Percentiles rank a stretch among this genome's conserved stretches.
Conservation (phyloP, 768 basidiomycete genomes). For the Leccinum incarnatum region DNA sequence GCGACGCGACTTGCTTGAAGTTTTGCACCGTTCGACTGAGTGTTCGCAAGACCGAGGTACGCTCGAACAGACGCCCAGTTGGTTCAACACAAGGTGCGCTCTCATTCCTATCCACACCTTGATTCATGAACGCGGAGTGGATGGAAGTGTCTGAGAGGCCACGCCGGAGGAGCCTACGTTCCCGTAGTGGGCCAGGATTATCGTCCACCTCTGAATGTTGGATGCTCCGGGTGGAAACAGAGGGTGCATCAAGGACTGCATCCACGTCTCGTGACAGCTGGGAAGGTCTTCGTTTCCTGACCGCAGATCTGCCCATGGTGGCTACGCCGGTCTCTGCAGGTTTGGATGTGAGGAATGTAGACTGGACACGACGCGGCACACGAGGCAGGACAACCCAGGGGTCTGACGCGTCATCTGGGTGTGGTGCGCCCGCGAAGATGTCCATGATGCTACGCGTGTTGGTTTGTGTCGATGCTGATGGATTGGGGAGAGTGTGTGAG, state of each 20-base stretch:
- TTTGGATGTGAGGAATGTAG: conserved; percentile 24
- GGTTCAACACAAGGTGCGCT: not conserved
- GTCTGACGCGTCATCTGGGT: conserved; percentile 43
- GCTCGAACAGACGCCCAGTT: conserved; percentile 36
- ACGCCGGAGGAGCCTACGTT: conserved; percentile 68
- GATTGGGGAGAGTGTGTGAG: conserved; percentile 12
- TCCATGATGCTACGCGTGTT: conserved; percentile 56
- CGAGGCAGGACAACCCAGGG: conserved; percentile 71
- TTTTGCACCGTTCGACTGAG: conserved; percentile 54
- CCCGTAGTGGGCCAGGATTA: conserved; percentile 50
- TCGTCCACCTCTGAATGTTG: conserved; percentile 43
- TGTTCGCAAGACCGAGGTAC: conserved; percentile 50
- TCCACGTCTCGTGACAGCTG: conserved; percentile 68
- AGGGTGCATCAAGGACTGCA: conserved; percentile 66
- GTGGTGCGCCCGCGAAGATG: conserved; percentile 91
- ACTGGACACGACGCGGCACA: conserved; percentile 32
- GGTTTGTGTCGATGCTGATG: conserved; percentile 10
- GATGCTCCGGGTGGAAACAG: conserved; percentile 15
- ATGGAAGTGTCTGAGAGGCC: conserved; percentile 93
- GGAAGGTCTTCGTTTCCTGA: conserved; percentile 16
- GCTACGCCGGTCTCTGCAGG: conserved; percentile 8
- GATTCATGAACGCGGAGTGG: conserved; percentile 73
- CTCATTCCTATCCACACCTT: conserved; percentile 37
- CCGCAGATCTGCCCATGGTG: conserved; percentile 19
- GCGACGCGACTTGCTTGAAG: conserved; percentile 37